Conservation (phyloP, 2,329 filamentous ascomycete genomes). For the Amauroascus verrucosus region DNA sequence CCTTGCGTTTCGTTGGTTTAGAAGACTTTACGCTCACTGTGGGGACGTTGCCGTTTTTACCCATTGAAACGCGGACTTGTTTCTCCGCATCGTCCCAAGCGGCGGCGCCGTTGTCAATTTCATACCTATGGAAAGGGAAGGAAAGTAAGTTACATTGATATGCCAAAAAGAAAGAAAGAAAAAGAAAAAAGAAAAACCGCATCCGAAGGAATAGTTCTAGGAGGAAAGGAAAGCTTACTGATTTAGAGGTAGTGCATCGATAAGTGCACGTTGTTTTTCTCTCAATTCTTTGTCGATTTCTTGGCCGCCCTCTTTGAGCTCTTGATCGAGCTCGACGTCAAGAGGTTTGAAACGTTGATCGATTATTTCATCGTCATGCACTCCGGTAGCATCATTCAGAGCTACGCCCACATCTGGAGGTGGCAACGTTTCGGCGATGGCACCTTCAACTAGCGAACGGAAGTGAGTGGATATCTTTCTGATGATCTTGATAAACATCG, state of each 20-base stretch:
- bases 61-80: conserved; percentile 50
- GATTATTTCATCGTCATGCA: conserved; percentile 58
- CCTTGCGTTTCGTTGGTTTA: conserved; percentile 64
- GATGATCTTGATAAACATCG: conserved; percentile 95
- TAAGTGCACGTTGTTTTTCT: conserved; percentile 75
- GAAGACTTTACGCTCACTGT: conserved; percentile 70
- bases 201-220: too few relatives aligned
- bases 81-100: conserved; percentile 59
- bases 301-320: conserved; percentile 72
- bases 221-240: conserved; percentile 58
- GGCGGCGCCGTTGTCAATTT: conserved; percentile 39
- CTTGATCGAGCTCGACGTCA: conserved; percentile 62
- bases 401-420: conserved; percentile 36
- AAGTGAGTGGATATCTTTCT: conserved; percentile 78
- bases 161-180: not conserved
- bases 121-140: conserved; percentile 26
- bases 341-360: conserved; percentile 60
- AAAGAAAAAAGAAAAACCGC: not conserved
- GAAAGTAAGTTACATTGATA: too few relatives aligned
- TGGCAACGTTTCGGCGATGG: conserved; percentile 58
- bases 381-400: conserved; percentile 42
- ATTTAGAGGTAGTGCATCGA: conserved; percentile 81
- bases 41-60: conserved; percentile 42
- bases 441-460: conserved; percentile 60
- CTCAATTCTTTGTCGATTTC: conserved; percentile 61